A percentile compares a stretch with the other conserved stretches of the same genome.
Evolutionary conservation across 129 eudicot genomes (phyloP).

Genomic region (Flaveria linearis): DNA sequence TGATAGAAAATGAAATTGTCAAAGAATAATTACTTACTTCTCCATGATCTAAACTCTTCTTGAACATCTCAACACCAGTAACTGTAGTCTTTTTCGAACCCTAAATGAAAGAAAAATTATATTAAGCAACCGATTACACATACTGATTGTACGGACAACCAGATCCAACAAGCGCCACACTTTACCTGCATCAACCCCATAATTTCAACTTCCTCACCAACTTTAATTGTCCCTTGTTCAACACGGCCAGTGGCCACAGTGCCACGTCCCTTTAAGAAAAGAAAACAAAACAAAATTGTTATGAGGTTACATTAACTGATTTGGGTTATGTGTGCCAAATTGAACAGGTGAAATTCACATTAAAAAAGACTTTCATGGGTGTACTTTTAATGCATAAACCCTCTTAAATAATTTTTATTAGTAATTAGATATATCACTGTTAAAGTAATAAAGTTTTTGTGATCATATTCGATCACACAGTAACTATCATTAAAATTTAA

Average conservation of each 20-base stretch:
- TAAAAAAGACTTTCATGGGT: not conserved
- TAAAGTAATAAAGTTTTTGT: not conserved
- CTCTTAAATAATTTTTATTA: not conserved
- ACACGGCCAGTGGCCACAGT: conserved; percentile 98
- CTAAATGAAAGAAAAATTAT: conserved; percentile 33
- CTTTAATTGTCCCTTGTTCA: conserved; percentile 88
- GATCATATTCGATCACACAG: not conserved
- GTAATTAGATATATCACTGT: not conserved
- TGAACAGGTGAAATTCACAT: not conserved
- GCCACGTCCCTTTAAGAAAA: conserved; percentile 70
- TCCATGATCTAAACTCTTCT: conserved; percentile 83
- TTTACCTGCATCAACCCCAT: conserved; percentile 80
- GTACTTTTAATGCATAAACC: not conserved
- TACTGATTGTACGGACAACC: conserved; percentile 10
- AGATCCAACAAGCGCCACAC: not conserved
- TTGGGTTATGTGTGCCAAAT: not conserved
- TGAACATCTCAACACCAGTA: conserved; percentile 99
- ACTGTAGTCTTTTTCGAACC: conserved; percentile 73
- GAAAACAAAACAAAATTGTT: not conserved
- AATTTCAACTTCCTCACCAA: conserved; percentile 93
- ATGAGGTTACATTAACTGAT: not conserved
- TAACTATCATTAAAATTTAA: not conserved
- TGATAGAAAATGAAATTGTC: not conserved
- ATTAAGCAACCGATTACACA: conserved; percentile 9
- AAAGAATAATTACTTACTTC: conserved; percentile 48